Base-by-base conservation (phyloP, 164 flowering plant species). In the Sedum album region DNA sequence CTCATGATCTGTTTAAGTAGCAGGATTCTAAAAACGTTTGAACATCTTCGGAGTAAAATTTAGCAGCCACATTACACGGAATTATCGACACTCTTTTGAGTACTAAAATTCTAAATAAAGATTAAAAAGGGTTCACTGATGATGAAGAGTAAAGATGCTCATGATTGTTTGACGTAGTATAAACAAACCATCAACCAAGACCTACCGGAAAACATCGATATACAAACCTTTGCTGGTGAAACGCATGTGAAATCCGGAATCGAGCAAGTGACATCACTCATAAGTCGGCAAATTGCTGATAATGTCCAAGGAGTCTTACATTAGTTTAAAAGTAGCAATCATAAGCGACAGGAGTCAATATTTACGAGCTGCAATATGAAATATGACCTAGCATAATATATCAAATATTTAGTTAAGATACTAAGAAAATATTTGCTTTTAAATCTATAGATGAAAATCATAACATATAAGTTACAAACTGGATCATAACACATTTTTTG, bases 241-340 rank as follows among this genome's bases (percentile, higher is more conserved):
- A 88, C 79, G 74, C 96, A 89, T 25, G 98, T 91, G 72, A 93
- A 93, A 66, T 93, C 98, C 0, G 98, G 98, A 79, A 91, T 84
- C 26, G 98, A 86, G 75, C 97, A 89, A 31, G 85, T 77, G 38
- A 89, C 78, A 61, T 67, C 76, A 78, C 84, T 88, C 91, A 93
- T 91, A 41, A 77, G 85, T 76, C 78, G 88, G 89, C 97, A 91
- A 14, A 83, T 77, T 76, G 74, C 98, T 93, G 96, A 57, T 36
- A 65, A 38, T 38, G 18, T 10, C 42, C 46, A 36, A 41, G 30
- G 30, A 63, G 21, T 28, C 41, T 20, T 35, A 35, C 30, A 11
- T 65, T 30, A 35, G n/a, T 65, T 35, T 6, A 31, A 33, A 6
- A 20, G 66, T 1, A 35, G 4, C 2, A 7, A 26, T n/a, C n/a